Evolutionary conservation across 257 asterid species (phyloP), one percentile per base, ranked within the genome.

Genomic region (Solanum stenotomum): DNA sequence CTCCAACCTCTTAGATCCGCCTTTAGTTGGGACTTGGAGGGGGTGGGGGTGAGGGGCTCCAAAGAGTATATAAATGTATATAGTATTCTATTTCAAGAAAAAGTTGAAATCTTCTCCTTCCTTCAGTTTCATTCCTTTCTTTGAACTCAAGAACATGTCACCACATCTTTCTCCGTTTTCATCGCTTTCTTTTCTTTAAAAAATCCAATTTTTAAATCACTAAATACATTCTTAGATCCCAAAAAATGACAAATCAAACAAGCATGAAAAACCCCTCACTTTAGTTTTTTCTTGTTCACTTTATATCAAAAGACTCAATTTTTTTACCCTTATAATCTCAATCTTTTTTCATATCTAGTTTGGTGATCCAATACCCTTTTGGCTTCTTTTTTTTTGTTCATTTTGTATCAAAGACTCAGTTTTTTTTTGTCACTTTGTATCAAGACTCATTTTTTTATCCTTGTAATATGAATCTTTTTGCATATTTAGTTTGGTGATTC

Each of bases 91-190:
- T 82, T 81, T 49, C 10, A 82, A 49, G 85, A 74, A 33, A 74
- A 33, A 86, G 9, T 27, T 61, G 52, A 33, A 49, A 63, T 71
- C 52, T 25, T 46, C 44, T 14, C 74, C 84, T 13, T 71, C 71
- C 85, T 61, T 46, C n/a, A 74, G n/a, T 86, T 84, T 29, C 40
- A 75, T 89, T 86, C 89, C 82, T 89, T 91, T 87, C 89, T 83
- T 89, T 82, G 85, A 76, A 76, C 72, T 61, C 87, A 78, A 42
- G 91, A 92, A 88, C 90, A 90, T 90, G 91, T 90, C 93, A 89
- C 90, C 87, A 25, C 90, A 89, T 56, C 89, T 87, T 79, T 86
- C 88, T 65, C 91, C 91, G 63, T 75, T 72, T 77, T 90, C 87
- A 18, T 86, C 88, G 89, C 88, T 29, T 70, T 71, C 8, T 15